phyloP scores from a whole-genome alignment of 1,284 basidiomycete species.

The Lentinula novae-zelandiae region DNA sequence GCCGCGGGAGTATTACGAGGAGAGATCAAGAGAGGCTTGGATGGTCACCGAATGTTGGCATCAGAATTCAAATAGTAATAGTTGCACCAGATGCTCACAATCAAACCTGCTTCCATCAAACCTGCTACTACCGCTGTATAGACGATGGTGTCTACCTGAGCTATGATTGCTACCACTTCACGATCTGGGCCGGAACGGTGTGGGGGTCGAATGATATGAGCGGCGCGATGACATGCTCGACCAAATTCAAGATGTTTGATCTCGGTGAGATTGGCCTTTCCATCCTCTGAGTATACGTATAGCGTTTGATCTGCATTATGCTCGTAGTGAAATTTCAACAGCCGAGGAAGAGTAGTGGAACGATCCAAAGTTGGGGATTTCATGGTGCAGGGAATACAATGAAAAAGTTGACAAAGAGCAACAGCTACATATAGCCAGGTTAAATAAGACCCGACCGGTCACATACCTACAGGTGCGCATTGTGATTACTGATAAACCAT shows the following conservation, averaged over 20 bases:
- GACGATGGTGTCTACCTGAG: not conserved
- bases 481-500: too few relatives aligned
- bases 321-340: conserved; percentile 9
- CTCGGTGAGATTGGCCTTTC: not conserved
- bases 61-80: not conserved
- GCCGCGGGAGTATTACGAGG: conserved; percentile 33
- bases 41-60: not conserved
- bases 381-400: not conserved
- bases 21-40: conserved; percentile 30
- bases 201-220: not conserved
- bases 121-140: not conserved
- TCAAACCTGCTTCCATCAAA: not conserved
- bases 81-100: not conserved
- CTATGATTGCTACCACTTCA: conserved; percentile 2
- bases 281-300: conserved; percentile 4
- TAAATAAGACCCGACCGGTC: not conserved
- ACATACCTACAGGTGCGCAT: not conserved
- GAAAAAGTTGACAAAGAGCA: not conserved
- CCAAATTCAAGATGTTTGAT: conserved; percentile 6
- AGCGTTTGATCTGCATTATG: conserved; percentile 5
- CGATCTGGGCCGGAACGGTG: not conserved
- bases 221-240: conserved; percentile 9
- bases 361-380: not conserved
- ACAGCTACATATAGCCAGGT: not conserved
- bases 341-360: not conserved